Conservation (phyloP, 192 early-diverging fungal species). For the Pecoramyces ruminantium region DNA sequence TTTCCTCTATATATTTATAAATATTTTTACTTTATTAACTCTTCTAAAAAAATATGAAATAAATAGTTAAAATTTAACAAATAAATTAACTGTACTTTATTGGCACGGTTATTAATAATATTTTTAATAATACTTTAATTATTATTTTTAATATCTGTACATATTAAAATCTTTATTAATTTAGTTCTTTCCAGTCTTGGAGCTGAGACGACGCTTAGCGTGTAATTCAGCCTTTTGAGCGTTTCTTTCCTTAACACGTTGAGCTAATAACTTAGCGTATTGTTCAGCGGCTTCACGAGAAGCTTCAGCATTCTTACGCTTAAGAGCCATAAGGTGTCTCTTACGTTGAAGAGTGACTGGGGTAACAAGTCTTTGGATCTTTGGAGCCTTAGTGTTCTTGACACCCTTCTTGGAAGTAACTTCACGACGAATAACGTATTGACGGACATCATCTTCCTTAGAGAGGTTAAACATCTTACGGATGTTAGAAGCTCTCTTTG, state of each 20-base stretch:
- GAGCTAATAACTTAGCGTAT: slow-evolving; percentile 72
- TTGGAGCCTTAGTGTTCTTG: slow-evolving; percentile 94
- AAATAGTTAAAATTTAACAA: neutral
- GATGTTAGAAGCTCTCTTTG: slow-evolving; percentile 97
- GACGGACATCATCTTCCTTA: slow-evolving; percentile 98
- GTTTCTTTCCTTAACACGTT: slow-evolving; percentile 90
- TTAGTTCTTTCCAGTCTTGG: neutral
- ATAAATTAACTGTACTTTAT: neutral
- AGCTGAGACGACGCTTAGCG: slow-evolving; percentile 45
- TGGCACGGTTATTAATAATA: neutral
- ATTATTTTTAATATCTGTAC: neutral
- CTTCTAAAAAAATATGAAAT: neutral
- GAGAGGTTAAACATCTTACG: slow-evolving; percentile 96
- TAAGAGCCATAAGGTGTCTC: slow-evolving; percentile 71
- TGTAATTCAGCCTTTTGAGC: slow-evolving; percentile 56
- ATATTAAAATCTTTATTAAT: neutral
- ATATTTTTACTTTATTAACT: too few species aligned
- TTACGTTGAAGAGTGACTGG: slow-evolving; percentile 92
- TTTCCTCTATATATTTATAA: too few species aligned
- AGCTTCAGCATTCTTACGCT: slow-evolving; percentile 66
- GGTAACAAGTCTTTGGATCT: slow-evolving; percentile 97
- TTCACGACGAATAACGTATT: slow-evolving; percentile 98
- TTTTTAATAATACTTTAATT: neutral
- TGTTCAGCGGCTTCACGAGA: slow-evolving; percentile 61
- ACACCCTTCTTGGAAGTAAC: slow-evolving; percentile 57